Base-by-base conservation (phyloP, 2,329 filamentous ascomycete genomes). In the Chaetoscypha palmicola region DNA sequence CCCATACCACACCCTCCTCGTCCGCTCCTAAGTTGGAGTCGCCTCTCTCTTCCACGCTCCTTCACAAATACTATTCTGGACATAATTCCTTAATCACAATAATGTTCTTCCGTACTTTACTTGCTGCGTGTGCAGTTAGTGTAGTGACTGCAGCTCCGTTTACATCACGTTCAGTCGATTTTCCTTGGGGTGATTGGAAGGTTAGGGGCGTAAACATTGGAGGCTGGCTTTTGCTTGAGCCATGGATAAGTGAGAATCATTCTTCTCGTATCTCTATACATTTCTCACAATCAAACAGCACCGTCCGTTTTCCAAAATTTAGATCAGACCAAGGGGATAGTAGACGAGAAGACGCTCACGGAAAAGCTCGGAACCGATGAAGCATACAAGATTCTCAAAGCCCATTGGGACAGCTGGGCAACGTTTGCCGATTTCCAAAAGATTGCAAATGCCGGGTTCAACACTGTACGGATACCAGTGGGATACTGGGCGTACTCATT, bases 401-500 rank as follows among this genome's bases (percentile, higher is more conserved):
- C 78, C 65, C 64, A 69, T 68, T 62, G 59, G 59, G 58, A 61
- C 40, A 50, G 41, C 9, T 62, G 57, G 56, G 54, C 50, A n/a
- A 60, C 52, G 1, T 54, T 55, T 16, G 53, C 60, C 10, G 76
- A 79, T 54, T 76, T 81, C 57, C 62, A 73, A 53, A 74, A 71
- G 51, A 79, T 80, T 52, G 68, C 68, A 14, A 60, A 68, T 26
- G 68, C 73, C 0, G 76, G 76, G 4, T 74, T 80, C 61, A 79
- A 80, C 57, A 63, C 74, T 8, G 72, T 80, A 8, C 67, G 76
- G 11, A 74, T 80, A 28, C 76, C 76, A 0, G 66, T 79, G 42
- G 74, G 75, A 5, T 79, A 70, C 56, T 80, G 76, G 76, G 75
- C 76, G 12, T 77, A 74, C 49, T 65, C 72, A 40, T 71, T 73